Base-by-base conservation (phyloP, 768 basidiomycete species). In the Phanerodontia chrysosporium region DNA sequence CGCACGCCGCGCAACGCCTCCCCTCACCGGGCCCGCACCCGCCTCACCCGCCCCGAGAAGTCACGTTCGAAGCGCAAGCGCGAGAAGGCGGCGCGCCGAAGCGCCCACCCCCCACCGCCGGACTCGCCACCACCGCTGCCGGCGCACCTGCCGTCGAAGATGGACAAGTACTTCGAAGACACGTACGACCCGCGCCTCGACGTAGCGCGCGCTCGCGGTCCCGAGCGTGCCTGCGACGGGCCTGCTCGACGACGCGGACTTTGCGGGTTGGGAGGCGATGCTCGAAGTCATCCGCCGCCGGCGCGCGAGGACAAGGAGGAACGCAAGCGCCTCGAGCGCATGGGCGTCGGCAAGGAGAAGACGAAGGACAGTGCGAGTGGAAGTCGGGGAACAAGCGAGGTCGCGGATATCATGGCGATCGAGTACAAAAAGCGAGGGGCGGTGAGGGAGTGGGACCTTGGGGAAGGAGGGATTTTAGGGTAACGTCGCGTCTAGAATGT, bases 151-250 rank as follows among this genome's bases (percentile, higher is more conserved):
- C 87, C 91, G 0, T 96, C 93, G 54, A 98, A 98, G 76, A 99
- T 99, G 97, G 97, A 99, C 76, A 93, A 91, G 65, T 99, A 98
- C 77, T 99, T 99, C 62, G 83, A 89, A 42, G 81, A 83, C 28
- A 81, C 83, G 0, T 99, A 99, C 68, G 95, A 98, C 72, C 97
- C 97, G 1, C 85, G 89, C 2, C 76, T 98, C 7, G 97, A 99
- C 71, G 82, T 94, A 32, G 82, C 87, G 2, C 84, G n/a, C 87
- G 10, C 80, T 94, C 27, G 64, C 79, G n/a, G 68, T 74, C 6
- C 87, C 90, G 4, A 75, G 74, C 42, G 81, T 92, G 5, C 90
- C 90, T 3, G 75, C 81, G 18, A 88, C 88, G 1, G 93, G 92
- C 0, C 78, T 95, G 35, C 83, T 97, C 55, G 82, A 82, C 56